Percentiles rank a stretch among this genome's conserved stretches.
phyloP scores from a whole-genome alignment of 768 basidiomycete genomes.

The Antrodiella citrinella region DNA sequence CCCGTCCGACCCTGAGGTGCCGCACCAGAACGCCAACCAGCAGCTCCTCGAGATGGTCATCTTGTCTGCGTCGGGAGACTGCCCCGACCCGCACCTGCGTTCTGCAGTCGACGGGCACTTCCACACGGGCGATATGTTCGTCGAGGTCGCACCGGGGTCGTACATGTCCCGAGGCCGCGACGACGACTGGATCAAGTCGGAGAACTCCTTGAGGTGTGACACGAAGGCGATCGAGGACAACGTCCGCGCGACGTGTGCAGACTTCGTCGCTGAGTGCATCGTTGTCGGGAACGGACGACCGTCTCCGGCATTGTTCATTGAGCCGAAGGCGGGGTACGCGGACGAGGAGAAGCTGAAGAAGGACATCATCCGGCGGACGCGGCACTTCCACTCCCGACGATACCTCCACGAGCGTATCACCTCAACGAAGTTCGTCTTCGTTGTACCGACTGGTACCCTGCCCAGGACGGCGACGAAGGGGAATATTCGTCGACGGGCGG shows the following conservation, averaged over 20 bases:
- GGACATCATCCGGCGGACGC: conserved; percentile 65
- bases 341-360: conserved; percentile 54
- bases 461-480: conserved; percentile 78
- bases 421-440: conserved; percentile 52
- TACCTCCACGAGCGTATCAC: conserved; percentile 77
- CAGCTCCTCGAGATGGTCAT: conserved; percentile 64
- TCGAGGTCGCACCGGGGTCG: conserved; percentile 46
- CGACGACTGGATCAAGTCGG: conserved; percentile 83
- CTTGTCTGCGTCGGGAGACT: conserved; percentile 57
- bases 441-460: conserved; percentile 57
- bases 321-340: conserved; percentile 41
- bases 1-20: conserved; percentile 25
- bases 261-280: conserved; percentile 63
- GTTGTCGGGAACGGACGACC: conserved; percentile 74
- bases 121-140: conserved; percentile 80
- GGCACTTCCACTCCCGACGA: conserved; percentile 64
- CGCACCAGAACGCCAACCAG: conserved; percentile 41
- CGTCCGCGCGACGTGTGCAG: conserved; percentile 52
- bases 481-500: conserved; percentile 69
- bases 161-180: conserved; percentile 66
- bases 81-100: conserved; percentile 53
- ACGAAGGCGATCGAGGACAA: conserved; percentile 80
- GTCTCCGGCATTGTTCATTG: conserved; percentile 70
- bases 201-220: conserved; percentile 71
- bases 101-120: conserved; percentile 60